phyloP scores from a whole-genome alignment of 257 asterid genomes.

The Striga asiatica region DNA sequence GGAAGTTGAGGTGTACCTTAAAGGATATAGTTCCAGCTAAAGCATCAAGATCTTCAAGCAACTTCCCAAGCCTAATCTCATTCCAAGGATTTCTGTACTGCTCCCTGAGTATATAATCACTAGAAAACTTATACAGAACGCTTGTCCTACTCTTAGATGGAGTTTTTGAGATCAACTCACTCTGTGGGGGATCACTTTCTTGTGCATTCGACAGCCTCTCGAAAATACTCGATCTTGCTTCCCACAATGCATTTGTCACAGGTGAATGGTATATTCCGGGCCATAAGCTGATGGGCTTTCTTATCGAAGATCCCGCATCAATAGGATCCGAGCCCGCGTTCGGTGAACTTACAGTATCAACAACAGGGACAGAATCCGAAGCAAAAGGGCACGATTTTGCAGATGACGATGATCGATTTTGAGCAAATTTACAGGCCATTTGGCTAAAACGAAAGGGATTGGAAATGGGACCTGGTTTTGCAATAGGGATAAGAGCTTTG shows the following conservation, averaged over 20 bases:
- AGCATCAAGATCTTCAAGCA: conserved; percentile 98
- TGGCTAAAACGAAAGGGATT: conserved; percentile 1
- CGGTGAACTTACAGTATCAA: conserved; percentile 12
- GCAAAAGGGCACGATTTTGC: conserved; percentile 19
- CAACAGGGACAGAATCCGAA: not conserved
- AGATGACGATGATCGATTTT: conserved; percentile 33
- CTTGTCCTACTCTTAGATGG: conserved; percentile 69
- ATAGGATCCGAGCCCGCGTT: conserved; percentile 35
- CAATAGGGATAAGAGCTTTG: conserved; percentile 19
- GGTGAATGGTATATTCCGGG: conserved; percentile 94
- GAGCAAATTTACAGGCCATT: conserved; percentile 13
- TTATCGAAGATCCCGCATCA: conserved; percentile 78
- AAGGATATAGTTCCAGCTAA: conserved; percentile 87
- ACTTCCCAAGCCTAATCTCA: conserved; percentile 75
- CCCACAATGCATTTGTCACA: conserved; percentile 89
- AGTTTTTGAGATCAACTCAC: conserved; percentile 36
- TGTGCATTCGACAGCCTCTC: conserved; percentile 29
- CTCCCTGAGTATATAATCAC: conserved; percentile 68
- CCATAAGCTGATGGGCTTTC: conserved; percentile 78
- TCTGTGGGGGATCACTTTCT: conserved; percentile 27
- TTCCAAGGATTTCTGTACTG: conserved; percentile 93
- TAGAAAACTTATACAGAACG: conserved; percentile 52
- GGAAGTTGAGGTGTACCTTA: conserved; percentile 35
- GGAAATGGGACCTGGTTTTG: conserved; percentile 16
- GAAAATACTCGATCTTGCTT: conserved; percentile 59